Percentiles rank a stretch among this genome's conserved stretches.
These are phyloP conservation scores for Pestalotiopsis sp. DNA, from an alignment of 2,329 filamentous ascomycete species.

Conservation along the genomic window DNA sequence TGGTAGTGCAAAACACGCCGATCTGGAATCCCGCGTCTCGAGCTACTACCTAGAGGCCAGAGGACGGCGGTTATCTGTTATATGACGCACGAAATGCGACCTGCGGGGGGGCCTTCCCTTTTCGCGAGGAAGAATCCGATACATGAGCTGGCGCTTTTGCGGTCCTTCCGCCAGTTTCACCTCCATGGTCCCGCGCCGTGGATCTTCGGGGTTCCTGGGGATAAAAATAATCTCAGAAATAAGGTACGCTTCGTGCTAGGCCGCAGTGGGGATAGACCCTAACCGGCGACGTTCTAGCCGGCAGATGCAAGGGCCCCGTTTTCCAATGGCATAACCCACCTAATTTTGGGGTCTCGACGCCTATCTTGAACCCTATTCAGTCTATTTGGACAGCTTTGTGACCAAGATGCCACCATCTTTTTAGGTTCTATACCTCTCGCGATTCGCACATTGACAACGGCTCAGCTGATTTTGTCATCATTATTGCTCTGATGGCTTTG, in stretches of 20 bases:
- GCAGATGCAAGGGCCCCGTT: constrained; percentile 5
- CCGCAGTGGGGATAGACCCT: not conserved
- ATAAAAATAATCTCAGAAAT: constrained; percentile 4
- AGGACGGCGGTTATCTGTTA: not conserved
- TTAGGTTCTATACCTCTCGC: too few species aligned
- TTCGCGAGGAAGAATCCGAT: not conserved
- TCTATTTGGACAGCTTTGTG: too few species aligned
- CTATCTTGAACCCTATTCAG: not conserved
- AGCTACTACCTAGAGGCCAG: not conserved
- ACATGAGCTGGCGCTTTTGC: not conserved
- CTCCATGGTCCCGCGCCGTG: not conserved
- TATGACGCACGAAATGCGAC: not conserved
- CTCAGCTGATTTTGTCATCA: accelerated
- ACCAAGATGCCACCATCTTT: too few species aligned
- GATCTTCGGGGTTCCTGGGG: constrained; percentile 1
- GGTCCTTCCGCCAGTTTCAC: not conserved
- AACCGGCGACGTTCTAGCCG: constrained; percentile 3
- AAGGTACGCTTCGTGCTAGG: not conserved
- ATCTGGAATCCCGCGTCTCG: not conserved
- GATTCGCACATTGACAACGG: too few species aligned
- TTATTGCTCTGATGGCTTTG: not conserved
- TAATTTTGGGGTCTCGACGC: not conserved
- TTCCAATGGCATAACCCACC: not conserved
- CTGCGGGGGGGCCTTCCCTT: not conserved
- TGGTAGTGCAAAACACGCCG: not conserved